Evolutionary conservation across 306 rosid genomes (phyloP).

Genomic region (Castanopsis chinensis): DNA sequence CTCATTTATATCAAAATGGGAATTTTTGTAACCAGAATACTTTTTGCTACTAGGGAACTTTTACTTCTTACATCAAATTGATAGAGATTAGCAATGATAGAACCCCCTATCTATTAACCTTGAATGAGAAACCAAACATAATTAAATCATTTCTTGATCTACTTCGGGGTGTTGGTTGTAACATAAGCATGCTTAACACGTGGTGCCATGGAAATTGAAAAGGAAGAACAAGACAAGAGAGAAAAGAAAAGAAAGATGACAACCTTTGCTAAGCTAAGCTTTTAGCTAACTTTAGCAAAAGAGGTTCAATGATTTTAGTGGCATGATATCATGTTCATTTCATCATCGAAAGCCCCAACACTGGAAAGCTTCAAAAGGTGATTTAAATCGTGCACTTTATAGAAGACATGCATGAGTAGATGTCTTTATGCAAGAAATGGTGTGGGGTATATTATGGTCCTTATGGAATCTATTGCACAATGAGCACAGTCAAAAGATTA

Average conservation of each 20-base stretch:
- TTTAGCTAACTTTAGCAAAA: neutral
- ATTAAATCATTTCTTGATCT: neutral
- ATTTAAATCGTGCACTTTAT: slow-evolving; percentile 21
- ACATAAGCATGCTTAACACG: neutral
- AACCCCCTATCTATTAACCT: neutral
- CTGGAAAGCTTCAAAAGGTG: slow-evolving; percentile 15
- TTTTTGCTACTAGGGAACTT: neutral
- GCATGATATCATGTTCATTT: slow-evolving; percentile 13
- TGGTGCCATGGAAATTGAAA: neutral
- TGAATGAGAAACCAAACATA: neutral
- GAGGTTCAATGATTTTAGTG: slow-evolving; percentile 17
- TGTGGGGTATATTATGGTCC: neutral
- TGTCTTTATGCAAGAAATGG: neutral
- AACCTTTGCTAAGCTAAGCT: slow-evolving; percentile 1
- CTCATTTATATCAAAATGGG: too few relatives aligned
- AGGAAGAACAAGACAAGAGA: neutral
- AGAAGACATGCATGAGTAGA: slow-evolving; percentile 7
- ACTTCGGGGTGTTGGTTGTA: neutral
- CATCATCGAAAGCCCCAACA: slow-evolving; percentile 20
- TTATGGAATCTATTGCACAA: neutral
- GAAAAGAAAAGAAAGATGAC: neutral
- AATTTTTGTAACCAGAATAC: too few relatives aligned
- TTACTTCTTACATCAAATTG: neutral
- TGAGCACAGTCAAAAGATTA: neutral
- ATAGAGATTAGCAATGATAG: neutral